These are phyloP conservation scores for Ensete glaucum DNA, from an alignment of 176 grass and related monocot genomes.

Conservation along the genomic window DNA sequence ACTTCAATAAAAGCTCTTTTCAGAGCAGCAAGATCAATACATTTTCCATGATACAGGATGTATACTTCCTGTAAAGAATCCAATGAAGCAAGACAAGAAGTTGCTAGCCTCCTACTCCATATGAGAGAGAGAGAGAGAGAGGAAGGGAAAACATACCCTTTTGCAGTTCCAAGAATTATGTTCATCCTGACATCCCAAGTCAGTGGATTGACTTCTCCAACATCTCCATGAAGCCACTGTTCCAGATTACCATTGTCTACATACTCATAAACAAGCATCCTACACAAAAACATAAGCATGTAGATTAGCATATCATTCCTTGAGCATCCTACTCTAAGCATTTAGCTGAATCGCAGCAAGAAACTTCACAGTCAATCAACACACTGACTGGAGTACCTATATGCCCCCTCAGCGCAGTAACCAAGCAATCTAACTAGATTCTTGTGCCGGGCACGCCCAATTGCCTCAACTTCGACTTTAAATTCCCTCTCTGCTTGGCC, in stretches of 20 bases:
- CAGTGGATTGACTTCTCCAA: conserved; percentile 48
- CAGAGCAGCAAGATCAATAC: background rate
- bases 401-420: conserved; percentile 79
- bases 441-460: conserved; percentile 93
- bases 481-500: conserved; percentile 95
- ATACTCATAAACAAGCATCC: conserved; percentile 92
- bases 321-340: background rate
- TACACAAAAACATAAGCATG: conserved; percentile 3
- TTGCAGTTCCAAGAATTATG: conserved; percentile 92
- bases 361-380: background rate
- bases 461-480: conserved; percentile 59
- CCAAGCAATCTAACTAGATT: conserved; percentile 94
- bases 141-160: conserved; percentile 44
- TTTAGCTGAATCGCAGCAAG: background rate
- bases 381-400: conserved; percentile 37
- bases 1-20: too few species aligned
- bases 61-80: too few species aligned
- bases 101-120: background rate
- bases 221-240: conserved; percentile 71
- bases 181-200: conserved; percentile 95
- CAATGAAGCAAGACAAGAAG: background rate
- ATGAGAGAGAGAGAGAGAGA: background rate
- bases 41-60: background rate
- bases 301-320: background rate
- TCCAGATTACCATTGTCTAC: conserved; percentile 90